Base-by-base conservation (phyloP, 129 eudicot genomes). In the Pittosporum tobira region DNA sequence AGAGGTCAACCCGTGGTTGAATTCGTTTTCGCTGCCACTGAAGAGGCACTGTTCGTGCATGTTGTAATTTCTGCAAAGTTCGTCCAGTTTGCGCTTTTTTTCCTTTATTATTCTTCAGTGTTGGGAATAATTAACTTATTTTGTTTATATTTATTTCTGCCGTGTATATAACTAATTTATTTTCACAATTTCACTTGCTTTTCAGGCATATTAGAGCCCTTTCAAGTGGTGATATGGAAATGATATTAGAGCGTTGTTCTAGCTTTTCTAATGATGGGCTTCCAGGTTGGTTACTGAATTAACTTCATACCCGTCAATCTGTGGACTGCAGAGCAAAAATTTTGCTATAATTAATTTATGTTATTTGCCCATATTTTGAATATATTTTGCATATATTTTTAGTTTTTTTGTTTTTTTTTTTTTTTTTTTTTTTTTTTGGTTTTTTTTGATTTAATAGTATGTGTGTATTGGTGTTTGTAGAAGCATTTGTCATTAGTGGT, bases 1-100 rank as follows among this genome's bases (percentile, higher is more conserved):
- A 91, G 75, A 71, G 99, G 99, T 45, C 95, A 87, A 40, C 99
- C 87, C 13, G 84, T 88, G 63, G 79, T 78, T 72, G 99, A 91
- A 71, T 91, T 87, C 62, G 61, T 87, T 57, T 91, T 91, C 70
- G 77, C 96, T 16, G 99, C 96, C 54, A 91, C 87, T 0, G 99
- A 91, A 67, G 99, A 91, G 62, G 82, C 87, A 22, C 71, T 91
- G 37, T 91, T 76, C 56, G 94, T 91, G 52, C 99, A 91, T 62
- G 99, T 77, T 71, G 71, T 83, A 61, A 63, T 91, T 74, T 86
- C 99, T 62, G 86, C 96, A 43, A 91, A 87, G 99, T 91, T 66
- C 30, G 95, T 83, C 53, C 42, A 5, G 58, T 40, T 67, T 42
- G 51, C 45, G 49, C 42, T 34, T 64, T 51, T 60, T 3, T 40